Base-by-base conservation (phyloP, 352 stramenopile species). In the Aphanomyces stellatus region DNA sequence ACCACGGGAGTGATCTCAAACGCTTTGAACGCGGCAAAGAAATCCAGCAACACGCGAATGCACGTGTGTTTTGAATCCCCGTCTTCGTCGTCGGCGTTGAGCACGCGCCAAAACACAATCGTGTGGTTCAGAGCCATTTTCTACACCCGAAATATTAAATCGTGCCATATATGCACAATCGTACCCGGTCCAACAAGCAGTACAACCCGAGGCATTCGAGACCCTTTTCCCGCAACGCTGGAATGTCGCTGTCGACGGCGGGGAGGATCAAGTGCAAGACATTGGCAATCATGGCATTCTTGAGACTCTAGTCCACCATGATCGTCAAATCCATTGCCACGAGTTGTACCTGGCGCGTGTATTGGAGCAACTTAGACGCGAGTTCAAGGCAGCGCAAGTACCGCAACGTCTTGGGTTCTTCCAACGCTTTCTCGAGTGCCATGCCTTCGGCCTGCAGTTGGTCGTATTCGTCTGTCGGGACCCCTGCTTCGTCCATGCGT, bases 31-130 rank as follows among this genome's bases (percentile, higher is more conserved):
- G 66, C 49, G 3, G 75, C 72, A 27, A 87, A 75, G 64, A 82
- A 74, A 40, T 85, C 75, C 5, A 82, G 78, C 30, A 79, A 62
- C 15, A 80, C 76, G 51, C 82, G 76, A 27, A 90, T 81, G 53
- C 84, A 90, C n/a, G 76, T 89, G 59, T 88, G 73, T 69, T 90
- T 89, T 30, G 90, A 77, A 25, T 90, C 82, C 8, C 70, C 77
- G 65, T 92, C 84, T 76, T 92, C 84, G 33, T 91, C 77, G 8
- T 81, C 76, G 42, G 88, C 88, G 71, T 88, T 90, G 48, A 92
- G 72, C 1, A 82, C 84, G 37, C 77, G 77, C 84, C 81, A 92
- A 62, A 92, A 92, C 2, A 90, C 77, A 49, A 90, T 75, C 65
- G 90, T 71, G 59, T 92, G 84, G 0, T 77, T 72, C 46, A 88